phyloP scores from a whole-genome alignment of 176 grass and related monocot genomes.

The Ampelocalamus luodianensis region DNA sequence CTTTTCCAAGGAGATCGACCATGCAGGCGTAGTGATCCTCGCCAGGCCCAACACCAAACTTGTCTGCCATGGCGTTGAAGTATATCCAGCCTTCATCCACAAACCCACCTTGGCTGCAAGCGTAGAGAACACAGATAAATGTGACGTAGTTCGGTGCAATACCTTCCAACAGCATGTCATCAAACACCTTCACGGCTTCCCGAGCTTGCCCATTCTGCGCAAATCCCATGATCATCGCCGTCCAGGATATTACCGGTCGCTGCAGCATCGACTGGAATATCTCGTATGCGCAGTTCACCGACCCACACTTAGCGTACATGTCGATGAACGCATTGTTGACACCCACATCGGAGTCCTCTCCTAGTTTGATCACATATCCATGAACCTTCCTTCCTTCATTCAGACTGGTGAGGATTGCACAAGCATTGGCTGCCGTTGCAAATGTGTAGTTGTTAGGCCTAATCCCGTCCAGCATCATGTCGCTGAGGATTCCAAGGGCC shows the following conservation, averaged over 20 bases:
- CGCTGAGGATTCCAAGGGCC: slow-evolving; percentile 38
- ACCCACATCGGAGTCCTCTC: slow-evolving; percentile 38
- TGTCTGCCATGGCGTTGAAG: slow-evolving; percentile 54
- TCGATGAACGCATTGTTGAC: slow-evolving; percentile 60
- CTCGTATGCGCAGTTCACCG: slow-evolving; percentile 30
- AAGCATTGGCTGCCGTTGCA: slow-evolving; percentile 47
- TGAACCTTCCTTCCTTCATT: slow-evolving; percentile 51
- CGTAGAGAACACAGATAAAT: slow-evolving; percentile 53
- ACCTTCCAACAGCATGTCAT: slow-evolving; percentile 51
- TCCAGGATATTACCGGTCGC: slow-evolving; percentile 49
- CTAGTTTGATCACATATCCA: slow-evolving; percentile 52
- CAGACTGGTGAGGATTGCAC: slow-evolving; percentile 31
- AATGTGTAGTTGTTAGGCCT: slow-evolving; percentile 63
- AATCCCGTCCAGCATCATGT: slow-evolving; percentile 51
- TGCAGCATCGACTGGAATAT: slow-evolving; percentile 56
- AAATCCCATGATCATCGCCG: slow-evolving; percentile 65
- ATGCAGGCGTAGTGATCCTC: slow-evolving; percentile 78
- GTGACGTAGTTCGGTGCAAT: slow-evolving; percentile 52
- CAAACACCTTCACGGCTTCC: slow-evolving; percentile 50
- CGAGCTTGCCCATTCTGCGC: slow-evolving; percentile 41
- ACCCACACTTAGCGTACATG: slow-evolving; percentile 66
- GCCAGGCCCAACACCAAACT: slow-evolving; percentile 42
- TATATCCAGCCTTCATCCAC: slow-evolving; percentile 61
- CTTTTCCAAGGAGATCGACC: slow-evolving; percentile 68
- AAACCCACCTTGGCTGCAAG: slow-evolving; percentile 66